phyloP scores from a whole-genome alignment of 768 basidiomycete genomes.

The Mycena venus region DNA sequence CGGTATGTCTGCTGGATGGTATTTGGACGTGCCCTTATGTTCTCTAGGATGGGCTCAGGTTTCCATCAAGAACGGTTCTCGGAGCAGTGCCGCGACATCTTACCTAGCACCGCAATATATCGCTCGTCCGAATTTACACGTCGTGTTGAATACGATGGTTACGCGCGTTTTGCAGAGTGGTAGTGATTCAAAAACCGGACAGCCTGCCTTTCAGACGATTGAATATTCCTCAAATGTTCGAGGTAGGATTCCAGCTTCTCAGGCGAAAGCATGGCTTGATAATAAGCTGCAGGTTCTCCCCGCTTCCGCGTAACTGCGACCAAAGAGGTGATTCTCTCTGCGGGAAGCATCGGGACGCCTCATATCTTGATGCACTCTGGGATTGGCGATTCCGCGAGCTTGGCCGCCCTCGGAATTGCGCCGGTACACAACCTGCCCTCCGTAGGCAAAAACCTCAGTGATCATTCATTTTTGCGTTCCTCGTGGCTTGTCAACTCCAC shows the following conservation, averaged over 20 bases:
- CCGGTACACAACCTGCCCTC: slow-evolving; percentile 34
- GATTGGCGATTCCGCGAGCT: slow-evolving; percentile 37
- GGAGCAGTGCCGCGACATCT: slow-evolving; percentile 32
- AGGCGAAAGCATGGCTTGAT: neutral
- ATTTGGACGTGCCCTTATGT: neutral
- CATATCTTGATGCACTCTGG: slow-evolving; percentile 43
- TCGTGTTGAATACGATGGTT: slow-evolving; percentile 34
- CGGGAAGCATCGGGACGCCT: slow-evolving; percentile 47
- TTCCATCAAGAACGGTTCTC: slow-evolving; percentile 19
- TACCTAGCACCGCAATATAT: slow-evolving; percentile 29
- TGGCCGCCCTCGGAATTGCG: slow-evolving; percentile 33
- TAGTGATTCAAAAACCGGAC: neutral
- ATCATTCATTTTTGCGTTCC: slow-evolving; percentile 32
- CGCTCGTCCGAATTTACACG: slow-evolving; percentile 30
- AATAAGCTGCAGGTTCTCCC: neutral
- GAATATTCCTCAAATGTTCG: slow-evolving; percentile 20
- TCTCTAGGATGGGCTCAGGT: slow-evolving; percentile 27
- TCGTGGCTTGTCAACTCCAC: slow-evolving; percentile 37
- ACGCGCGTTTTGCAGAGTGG: slow-evolving; percentile 32
- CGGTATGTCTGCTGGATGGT: neutral
- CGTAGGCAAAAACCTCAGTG: slow-evolving; percentile 40
- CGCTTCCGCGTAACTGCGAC: slow-evolving; percentile 34
- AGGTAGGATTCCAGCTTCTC: neutral
- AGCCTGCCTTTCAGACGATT: slow-evolving; percentile 24
- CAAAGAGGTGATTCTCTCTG: slow-evolving; percentile 49